Base-by-base conservation (phyloP, 2,329 filamentous ascomycete genomes). In the Xylariales sp. region DNA sequence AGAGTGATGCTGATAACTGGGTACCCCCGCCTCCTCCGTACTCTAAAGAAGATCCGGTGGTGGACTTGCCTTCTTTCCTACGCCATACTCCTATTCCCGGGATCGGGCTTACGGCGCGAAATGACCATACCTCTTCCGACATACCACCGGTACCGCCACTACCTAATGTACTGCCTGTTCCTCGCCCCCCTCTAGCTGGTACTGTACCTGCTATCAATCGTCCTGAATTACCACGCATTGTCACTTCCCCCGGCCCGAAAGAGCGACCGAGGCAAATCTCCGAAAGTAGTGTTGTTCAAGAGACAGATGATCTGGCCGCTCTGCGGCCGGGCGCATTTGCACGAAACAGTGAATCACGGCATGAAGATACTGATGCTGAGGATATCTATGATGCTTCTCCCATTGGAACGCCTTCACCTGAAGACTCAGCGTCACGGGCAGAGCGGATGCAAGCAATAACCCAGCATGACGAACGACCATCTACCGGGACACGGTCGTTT, bases 1-100 rank as follows among this genome's bases (percentile, higher is more conserved):
- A 96, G 79, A 95, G 92, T 70, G 93, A 96, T 77, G 92, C 93
- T 3, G 93, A 96, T 74, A 93, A 94, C 73, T 97, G 93, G 93
- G 91, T 94, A 4, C 92, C 93, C 5, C 93, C 93, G 5, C 93
- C 93, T 8, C 93, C 93, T 3, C 92, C 92, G 0, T 97, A 97
- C 74, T 88, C 89, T 48, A 87, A 88, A 62, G 89, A 91, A 0
- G 86, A 88, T 55, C 86, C 87, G 0, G 83, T 82, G 9, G 70
- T 72, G 23, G 86, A 88, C 72, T 70, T 87, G 63, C 87, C 87
- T 1, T 83, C 81, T 2, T 89, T 89, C 69, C 71, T 89, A 69
- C 85, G 87, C 36, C 84, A 86, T 60, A 79, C 82, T 41, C 75
- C 81, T 39, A 78, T 84, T 54, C 76, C 81, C 55, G 81, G 83